Evolutionary conservation across 495 filamentous ascomycete species (phyloP).

Genomic region (Daldinia vernicosa): DNA sequence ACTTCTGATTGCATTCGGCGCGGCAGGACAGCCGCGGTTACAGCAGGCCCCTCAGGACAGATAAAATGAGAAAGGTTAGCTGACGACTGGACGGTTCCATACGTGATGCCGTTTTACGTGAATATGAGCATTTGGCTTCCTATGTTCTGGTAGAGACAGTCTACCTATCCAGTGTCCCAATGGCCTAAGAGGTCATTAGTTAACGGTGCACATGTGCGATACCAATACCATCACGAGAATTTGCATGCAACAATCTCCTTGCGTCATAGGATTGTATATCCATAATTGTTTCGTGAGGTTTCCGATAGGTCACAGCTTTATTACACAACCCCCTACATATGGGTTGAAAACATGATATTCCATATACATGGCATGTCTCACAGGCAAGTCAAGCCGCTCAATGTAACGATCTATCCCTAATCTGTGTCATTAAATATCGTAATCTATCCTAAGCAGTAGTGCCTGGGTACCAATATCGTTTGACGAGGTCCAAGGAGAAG

Average conservation of each 20-base stretch:
- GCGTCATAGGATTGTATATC: neutral
- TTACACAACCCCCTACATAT: neutral
- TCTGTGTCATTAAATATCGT: constrained; percentile 29
- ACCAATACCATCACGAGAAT: neutral
- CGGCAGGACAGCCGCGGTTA: constrained; percentile 62
- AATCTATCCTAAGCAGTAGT: constrained; percentile 3
- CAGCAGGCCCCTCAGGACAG: constrained; percentile 50
- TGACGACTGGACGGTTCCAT: constrained; percentile 30
- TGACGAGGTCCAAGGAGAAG: neutral
- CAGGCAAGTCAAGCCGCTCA: neutral
- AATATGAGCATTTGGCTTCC: constrained; percentile 1
- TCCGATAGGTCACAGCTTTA: neutral
- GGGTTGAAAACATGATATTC: neutral
- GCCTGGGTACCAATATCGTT: neutral
- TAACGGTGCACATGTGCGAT: neutral
- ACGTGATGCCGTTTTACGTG: constrained; percentile 15
- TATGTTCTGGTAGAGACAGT: neutral
- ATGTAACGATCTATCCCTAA: constrained; percentile 21
- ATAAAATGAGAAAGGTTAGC: constrained; percentile 49
- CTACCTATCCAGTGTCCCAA: neutral
- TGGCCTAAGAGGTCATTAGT: neutral
- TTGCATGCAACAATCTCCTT: neutral
- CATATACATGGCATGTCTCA: neutral
- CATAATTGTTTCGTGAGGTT: neutral
- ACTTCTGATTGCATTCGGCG: constrained; percentile 66